Evolutionary conservation across 306 rosid genomes (phyloP), one percentile per base, ranked within the genome.

Genomic region (Cyamopsis tetragonoloba): DNA sequence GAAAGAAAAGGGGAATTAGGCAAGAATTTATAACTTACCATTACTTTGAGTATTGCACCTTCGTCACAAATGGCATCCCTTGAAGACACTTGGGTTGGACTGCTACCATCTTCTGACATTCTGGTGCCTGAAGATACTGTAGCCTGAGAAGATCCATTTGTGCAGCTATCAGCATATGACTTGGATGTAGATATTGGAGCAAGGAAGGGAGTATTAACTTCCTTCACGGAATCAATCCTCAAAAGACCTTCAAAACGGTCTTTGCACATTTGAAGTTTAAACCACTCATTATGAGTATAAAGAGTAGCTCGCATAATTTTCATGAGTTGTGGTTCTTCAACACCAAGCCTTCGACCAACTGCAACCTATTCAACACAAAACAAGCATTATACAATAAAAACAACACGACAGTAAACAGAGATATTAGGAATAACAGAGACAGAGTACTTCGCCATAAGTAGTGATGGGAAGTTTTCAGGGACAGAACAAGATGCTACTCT

Each of bases 231-330:
- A 81, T 90, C 95, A 26, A 95, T 86, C 81, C 74, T 86, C 83
- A 95, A 44, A 27, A 90, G 87, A 55, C 86, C 84, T 83, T 95
- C 97, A 18, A 95, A 95, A 50, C 87, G 83, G 70, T 95, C 99
- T 82, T 91, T 95, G 74, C 99, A 95, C 99, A 86, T 95, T 54
- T 95, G 99, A 75, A 95, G 97, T 76, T 88, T 88, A 68, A 90
- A 95, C 99, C 97, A 95, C 76, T 95, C 99, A 46, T 81, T 85
- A 78, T 95, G 97, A 2, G 97, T 78, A 81, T 85, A 68, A 39
- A 95, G 87, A 39, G 92, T 80, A 27, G 91, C 89, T 64, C 85
- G 86, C 89, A 95, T 90, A 53, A 95, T 83, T 82, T 95, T 95
- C 88, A 95, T 85, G 60, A 95, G 97, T 74, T 82, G 99, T 62